Evolutionary conservation across 768 basidiomycete genomes (phyloP).

Genomic region (Amanita polypyramis): DNA sequence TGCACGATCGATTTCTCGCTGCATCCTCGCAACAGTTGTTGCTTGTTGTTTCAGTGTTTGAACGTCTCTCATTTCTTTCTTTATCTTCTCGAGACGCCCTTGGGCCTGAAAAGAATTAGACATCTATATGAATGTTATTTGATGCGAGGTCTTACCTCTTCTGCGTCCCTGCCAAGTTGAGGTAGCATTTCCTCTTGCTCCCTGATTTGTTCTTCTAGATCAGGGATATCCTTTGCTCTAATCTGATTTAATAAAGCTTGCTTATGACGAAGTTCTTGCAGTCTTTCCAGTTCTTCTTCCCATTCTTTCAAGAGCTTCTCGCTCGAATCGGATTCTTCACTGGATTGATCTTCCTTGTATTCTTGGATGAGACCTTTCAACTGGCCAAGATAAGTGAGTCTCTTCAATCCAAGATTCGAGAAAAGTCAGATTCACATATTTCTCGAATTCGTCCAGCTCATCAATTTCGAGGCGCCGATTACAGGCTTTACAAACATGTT

Average conservation of each 20-base stretch:
- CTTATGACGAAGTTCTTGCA: constrained; percentile 51
- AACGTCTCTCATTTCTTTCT: constrained; percentile 53
- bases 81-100: constrained; percentile 40
- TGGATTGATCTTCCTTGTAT: constrained; percentile 28
- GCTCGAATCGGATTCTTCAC: constrained; percentile 32
- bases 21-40: constrained; percentile 43
- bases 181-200: constrained; percentile 46
- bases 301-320: constrained; percentile 45
- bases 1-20: constrained; percentile 48
- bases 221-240: constrained; percentile 52
- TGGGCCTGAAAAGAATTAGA: constrained; percentile 28
- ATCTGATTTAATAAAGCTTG: constrained; percentile 47
- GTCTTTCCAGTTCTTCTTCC: constrained; percentile 41
- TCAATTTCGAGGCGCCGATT: constrained; percentile 51
- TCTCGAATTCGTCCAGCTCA: constrained; percentile 21
- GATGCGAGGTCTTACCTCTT: constrained; percentile 38
- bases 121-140: background rate
- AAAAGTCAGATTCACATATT: constrained; percentile 12
- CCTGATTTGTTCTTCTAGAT: constrained; percentile 50
- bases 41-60: constrained; percentile 51
- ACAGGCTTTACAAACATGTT: constrained; percentile 70
- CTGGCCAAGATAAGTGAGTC: constrained; percentile 23
- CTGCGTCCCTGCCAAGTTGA: constrained; percentile 37
- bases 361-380: constrained; percentile 45
- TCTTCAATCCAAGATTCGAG: constrained; percentile 1